A percentile compares a stretch with the other conserved stretches of the same genome.
Conservation (phyloP, 129 eudicot genomes). For the Pseudognaphalium luteoalbum region DNA sequence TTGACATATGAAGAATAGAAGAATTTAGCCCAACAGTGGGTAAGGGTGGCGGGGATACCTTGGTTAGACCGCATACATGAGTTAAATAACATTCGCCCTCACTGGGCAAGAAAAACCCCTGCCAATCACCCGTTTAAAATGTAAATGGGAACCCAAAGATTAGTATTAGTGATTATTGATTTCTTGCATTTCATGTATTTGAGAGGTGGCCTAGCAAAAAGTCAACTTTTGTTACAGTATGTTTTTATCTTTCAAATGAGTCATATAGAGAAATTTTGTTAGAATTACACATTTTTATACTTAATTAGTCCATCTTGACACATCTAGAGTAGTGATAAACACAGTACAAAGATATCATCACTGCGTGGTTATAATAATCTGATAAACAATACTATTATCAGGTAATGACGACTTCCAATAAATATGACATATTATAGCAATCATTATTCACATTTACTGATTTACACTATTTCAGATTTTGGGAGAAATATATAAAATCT, state of each 20-base stretch:
- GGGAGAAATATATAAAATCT: constrained; percentile 14
- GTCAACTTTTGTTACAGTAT: background rate
- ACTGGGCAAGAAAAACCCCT: no score
- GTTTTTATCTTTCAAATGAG: background rate
- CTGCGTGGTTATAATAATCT: background rate
- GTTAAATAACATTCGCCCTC: no score
- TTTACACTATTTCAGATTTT: background rate
- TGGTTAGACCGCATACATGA: no score
- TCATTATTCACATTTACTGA: background rate
- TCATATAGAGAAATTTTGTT: background rate
- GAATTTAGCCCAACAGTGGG: no score
- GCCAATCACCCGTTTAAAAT: background rate
- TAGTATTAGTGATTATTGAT: background rate
- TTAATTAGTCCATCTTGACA: background rate
- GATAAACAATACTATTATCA: constrained; percentile 4
- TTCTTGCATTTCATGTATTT: constrained; percentile 1
- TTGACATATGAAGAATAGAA: no score
- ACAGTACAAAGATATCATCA: background rate
- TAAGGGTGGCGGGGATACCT: no score
- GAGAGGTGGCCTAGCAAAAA: background rate
- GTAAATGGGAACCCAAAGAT: constrained; percentile 2
- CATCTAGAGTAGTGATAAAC: background rate
- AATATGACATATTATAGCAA: constrained; percentile 17
- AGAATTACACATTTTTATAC: background rate
- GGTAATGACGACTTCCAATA: background rate